A percentile compares a stretch with the other conserved stretches of the same genome.
These are phyloP conservation scores for Penicillium sp. DNA, from an alignment of 2,329 filamentous ascomycete genomes.

Conservation along the genomic window DNA sequence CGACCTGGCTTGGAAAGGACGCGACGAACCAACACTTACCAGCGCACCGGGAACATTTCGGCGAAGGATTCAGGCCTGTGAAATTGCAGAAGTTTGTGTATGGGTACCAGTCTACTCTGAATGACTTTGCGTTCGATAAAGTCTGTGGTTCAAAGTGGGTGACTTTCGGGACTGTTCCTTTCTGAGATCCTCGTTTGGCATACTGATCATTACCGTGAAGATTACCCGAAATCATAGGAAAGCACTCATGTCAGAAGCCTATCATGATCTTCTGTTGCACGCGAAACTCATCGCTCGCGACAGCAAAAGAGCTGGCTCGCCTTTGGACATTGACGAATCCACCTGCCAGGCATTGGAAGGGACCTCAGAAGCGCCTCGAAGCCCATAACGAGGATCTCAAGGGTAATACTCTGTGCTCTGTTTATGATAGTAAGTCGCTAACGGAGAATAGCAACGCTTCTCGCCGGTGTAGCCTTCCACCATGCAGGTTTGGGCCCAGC, in stretches of 20 bases:
- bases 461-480: constrained; percentile 71
- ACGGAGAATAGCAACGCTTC: constrained; percentile 40
- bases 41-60: constrained; percentile 66
- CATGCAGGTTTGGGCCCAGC: constrained; percentile 67
- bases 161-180: background rate
- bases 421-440: constrained; percentile 6
- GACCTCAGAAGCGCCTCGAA: constrained; percentile 50
- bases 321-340: constrained; percentile 57
- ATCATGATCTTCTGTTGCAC: constrained; percentile 83
- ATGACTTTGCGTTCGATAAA: constrained; percentile 76
- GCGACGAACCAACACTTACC: constrained; percentile 57
- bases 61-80: constrained; percentile 76
- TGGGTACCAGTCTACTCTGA: constrained; percentile 61
- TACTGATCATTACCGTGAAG: constrained; percentile 38
- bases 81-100: constrained; percentile 72
- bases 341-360: constrained; percentile 60
- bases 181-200: background rate
- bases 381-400: constrained; percentile 61
- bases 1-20: constrained; percentile 70
- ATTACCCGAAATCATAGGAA: constrained; percentile 62
- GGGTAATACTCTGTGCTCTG: constrained; percentile 34
- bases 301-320: constrained; percentile 63
- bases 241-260: constrained; percentile 67
- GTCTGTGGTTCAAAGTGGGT: constrained; percentile 58
- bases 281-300: constrained; percentile 63